Evolutionary conservation across 2,329 filamentous ascomycete species (phyloP), one percentile per base, ranked within the genome.

Genomic region (Ophiocordyceps australis): DNA sequence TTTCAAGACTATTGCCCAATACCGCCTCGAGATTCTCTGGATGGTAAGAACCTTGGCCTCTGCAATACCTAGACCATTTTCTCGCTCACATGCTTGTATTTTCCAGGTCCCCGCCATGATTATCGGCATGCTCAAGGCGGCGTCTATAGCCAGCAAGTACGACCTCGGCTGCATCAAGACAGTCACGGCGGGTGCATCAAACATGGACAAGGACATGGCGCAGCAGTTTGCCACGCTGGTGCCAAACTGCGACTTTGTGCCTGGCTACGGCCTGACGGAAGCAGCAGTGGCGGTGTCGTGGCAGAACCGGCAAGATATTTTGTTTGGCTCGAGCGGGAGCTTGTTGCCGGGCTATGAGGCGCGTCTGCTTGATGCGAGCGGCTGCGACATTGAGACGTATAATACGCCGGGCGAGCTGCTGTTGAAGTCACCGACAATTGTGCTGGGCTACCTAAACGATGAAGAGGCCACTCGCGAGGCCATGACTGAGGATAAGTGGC

Each of bases 371-470:
- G 68, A 65, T 5, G 46, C 57, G 2, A 74, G 85, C 3, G 79
- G 77, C 2, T 55, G 58, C 5, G 79, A 89, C 41, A 62, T 89
- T 28, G 74, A 65, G 0, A 62, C 42, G 14, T 46, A 53, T 30
- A 47, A 81, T 31, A 65, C 68, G 26, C 74, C 74, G 0, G 81
- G 82, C 15, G 82, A 92, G 47, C 60, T 92, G 11, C 58, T 77
- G 13, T 62, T 86, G n/a, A 74, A 75, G 40, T 67, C 65, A 0
- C 80, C 78, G 0, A 70, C 71, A 2, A 62, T 85, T 3, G 69
- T 75, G 1, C 48, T 86, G 1, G 81, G 81, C 1, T 92, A 91
- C 38, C 52, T 85, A 27, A 75, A 85, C 47, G 85, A 89, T 38
- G 68, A 77, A 17, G 70, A 76, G 39, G 38, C 35, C 3, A 38